phyloP scores from a whole-genome alignment of 139 green algal species.

The Trebouxia sp. region DNA sequence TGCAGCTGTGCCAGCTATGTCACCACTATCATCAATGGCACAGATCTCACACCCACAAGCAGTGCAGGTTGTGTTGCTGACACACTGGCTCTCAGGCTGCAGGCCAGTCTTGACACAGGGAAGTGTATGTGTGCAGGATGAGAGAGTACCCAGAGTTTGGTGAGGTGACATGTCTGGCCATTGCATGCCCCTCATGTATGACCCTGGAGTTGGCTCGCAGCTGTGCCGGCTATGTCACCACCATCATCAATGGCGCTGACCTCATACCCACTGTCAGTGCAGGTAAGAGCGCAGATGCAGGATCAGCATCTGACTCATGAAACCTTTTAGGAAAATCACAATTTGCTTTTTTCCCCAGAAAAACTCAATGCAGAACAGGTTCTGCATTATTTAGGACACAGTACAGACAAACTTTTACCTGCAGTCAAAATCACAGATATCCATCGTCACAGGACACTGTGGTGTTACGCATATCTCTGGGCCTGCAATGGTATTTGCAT shows the following conservation, averaged over 20 bases:
- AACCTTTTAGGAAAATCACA: too few species aligned
- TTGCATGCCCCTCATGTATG: conserved; percentile 86
- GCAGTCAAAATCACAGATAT: too few species aligned
- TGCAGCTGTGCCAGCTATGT: conserved; percentile 70
- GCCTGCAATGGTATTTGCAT: too few species aligned
- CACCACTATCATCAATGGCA: conserved; percentile 78
- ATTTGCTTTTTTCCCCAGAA: too few species aligned
- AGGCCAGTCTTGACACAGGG: too few species aligned
- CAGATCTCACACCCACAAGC: conserved; percentile 70
- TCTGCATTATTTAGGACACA: too few species aligned
- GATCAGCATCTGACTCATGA: too few species aligned
- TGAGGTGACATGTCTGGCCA: conserved; percentile 63
- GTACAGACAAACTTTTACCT: too few species aligned
- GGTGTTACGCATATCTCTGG: too few species aligned
- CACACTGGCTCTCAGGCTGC: background rate
- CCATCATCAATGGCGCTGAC: conserved; percentile 77
- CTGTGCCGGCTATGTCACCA: conserved; percentile 79
- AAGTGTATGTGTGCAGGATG: conserved; percentile 29
- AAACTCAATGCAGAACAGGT: too few species aligned
- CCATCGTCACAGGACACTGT: too few species aligned
- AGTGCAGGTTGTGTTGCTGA: conserved; percentile 30
- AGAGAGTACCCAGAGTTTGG: conserved; percentile 50
- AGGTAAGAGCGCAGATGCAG: conserved; percentile 4
- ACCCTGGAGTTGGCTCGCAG: conserved; percentile 77
- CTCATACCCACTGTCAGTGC: conserved; percentile 58